Conservation (phyloP, 1,284 basidiomycete genomes). For the Pyrrhoderma noxium region DNA sequence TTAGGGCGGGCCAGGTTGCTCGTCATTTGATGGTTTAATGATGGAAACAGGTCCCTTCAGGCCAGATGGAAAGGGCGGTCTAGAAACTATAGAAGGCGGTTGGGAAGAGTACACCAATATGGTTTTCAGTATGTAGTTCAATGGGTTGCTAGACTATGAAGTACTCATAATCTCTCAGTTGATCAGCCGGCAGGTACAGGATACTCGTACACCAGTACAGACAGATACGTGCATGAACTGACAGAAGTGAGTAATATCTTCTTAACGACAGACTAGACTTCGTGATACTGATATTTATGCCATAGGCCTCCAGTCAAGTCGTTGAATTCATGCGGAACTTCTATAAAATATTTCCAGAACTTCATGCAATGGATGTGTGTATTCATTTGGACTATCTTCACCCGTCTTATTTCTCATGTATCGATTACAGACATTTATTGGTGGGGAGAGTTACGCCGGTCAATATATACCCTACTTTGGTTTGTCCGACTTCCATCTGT, state of each 20-base stretch:
- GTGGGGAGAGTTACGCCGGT: constrained; percentile 96
- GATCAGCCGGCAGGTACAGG: constrained; percentile 98
- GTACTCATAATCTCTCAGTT: constrained; percentile 40
- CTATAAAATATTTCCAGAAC: constrained; percentile 88
- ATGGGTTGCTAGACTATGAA: constrained; percentile 9
- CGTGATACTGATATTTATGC: too few relatives aligned
- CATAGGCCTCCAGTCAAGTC: constrained; percentile 72
- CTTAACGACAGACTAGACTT: constrained; percentile 3
- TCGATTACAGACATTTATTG: constrained; percentile 71
- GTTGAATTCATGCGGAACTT: constrained; percentile 84
- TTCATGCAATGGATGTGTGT: constrained; percentile 75
- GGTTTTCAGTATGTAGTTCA: constrained; percentile 66
- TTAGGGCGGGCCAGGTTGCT: constrained; percentile 92
- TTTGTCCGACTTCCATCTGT: constrained; percentile 27
- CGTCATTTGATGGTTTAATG: constrained; percentile 94
- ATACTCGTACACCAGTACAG: constrained; percentile 82
- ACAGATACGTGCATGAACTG: constrained; percentile 79
- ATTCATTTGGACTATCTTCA: constrained; percentile 11
- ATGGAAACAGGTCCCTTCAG: constrained; percentile 97
- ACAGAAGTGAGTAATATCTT: constrained; percentile 45
- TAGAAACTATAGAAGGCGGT: constrained; percentile 78
- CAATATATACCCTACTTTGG: constrained; percentile 97
- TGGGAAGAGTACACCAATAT: constrained; percentile 99
- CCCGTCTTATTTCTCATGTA: constrained; percentile 15
- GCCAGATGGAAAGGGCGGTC: constrained; percentile 70